Evolutionary conservation across 352 stramenopile genomes (phyloP).

Genomic region (Phytophthora colocasiae): DNA sequence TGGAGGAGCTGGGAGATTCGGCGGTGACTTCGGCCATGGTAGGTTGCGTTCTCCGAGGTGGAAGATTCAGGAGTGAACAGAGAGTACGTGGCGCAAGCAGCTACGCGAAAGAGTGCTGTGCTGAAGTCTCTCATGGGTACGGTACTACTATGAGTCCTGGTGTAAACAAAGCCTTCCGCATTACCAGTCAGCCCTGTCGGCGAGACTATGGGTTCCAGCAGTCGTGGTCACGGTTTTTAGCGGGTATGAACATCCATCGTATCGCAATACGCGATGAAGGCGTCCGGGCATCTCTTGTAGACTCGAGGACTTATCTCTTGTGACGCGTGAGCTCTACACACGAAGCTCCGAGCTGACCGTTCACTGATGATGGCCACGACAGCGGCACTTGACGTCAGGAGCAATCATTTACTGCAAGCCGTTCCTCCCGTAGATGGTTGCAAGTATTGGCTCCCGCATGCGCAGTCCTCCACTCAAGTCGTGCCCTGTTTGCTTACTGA

Average conservation of each 20-base stretch:
- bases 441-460: no score
- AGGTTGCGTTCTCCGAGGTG: not conserved
- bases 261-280: not conserved
- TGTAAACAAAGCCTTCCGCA: slow-evolving; percentile 6
- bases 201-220: not conserved
- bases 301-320: not conserved
- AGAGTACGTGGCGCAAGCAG: slow-evolving; percentile 2
- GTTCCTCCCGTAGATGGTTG: no score
- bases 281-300: not conserved
- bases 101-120: slow-evolving; percentile 1
- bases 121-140: slow-evolving; percentile 23
- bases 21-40: not conserved
- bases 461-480: no score
- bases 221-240: not conserved
- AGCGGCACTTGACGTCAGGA: no score
- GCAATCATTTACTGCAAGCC: no score
- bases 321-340: slow-evolving; percentile 1
- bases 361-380: no score
- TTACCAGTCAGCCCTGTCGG: not conserved
- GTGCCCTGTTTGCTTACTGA: no score
- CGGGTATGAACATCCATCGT: not conserved
- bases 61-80: slow-evolving; percentile 21
- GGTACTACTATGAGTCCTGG: slow-evolving; percentile 6
- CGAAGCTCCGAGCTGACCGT: no score
- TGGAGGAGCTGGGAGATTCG: not conserved